Evolutionary conservation across 306 rosid species (phyloP), one percentile per base, ranked within the genome.

Genomic region (Sphenostylis stenocarpa): DNA sequence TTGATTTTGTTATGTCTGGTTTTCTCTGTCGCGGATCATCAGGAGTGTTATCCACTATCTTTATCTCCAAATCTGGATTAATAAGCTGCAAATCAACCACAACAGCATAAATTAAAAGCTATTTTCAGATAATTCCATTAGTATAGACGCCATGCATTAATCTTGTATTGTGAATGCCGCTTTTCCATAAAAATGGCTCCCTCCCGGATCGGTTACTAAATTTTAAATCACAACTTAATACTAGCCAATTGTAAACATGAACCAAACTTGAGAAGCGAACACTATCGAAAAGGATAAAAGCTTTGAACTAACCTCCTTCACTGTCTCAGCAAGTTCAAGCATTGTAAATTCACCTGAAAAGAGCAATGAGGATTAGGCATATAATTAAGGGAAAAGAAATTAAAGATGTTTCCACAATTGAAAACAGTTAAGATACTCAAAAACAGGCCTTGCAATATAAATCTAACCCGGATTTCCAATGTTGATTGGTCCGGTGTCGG

Each of bases 271-370:
- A 63, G 53, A 47, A 26, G 58, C n/a, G 49, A 76, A 29, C 67
- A 55, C 3, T 17, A 70, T 19, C 31, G 34, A 56, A 76, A 75
- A 49, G 70, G 20, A 56, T 19, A 67, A 17, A 43, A 39, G 75
- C 52, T 36, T 82, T 45, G 57, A 28, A 78, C 86, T 80, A 2
- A 90, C 98, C 97, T 95, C 97, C 87, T 95, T 95, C 74, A 95
- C 96, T 0, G 90, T 92, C 86, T 95, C 91, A 4, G 98, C 98
- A 48, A 95, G 97, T 84, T 95, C 98, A 2, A 85, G 80, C 96
- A 95, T 88, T 73, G 98, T 95, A 80, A 95, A 95, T 89, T 95
- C 97, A 83, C 97, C 98, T 92, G 86, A 73, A 86, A 72, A 71
- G 10, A n/a, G 52, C 17, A 80, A 28, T 31, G 56, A 77, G 47